These are phyloP conservation scores for Odonthalia washingtoniensis DNA, from an alignment of 31 red algal genomes.

Conservation along the genomic window DNA sequence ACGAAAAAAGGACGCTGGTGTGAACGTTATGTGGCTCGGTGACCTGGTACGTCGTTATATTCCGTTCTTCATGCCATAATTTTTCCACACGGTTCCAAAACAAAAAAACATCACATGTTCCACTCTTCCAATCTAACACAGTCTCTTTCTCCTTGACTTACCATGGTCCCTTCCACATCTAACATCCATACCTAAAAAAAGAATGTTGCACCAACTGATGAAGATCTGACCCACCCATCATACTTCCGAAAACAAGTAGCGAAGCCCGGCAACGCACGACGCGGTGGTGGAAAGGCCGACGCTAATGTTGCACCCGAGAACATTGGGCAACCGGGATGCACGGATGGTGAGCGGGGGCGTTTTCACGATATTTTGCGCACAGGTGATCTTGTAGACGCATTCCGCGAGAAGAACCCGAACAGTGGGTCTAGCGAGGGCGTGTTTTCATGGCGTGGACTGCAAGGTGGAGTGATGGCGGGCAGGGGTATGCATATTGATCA, in stretches of 20 bases:
- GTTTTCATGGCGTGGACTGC: slow-evolving; percentile 58
- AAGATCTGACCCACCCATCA: slow-evolving; percentile 57
- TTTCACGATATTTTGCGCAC: slow-evolving; percentile 48
- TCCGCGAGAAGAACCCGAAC: slow-evolving; percentile 30
- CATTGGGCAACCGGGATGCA: slow-evolving; percentile 68
- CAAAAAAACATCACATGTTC: neutral
- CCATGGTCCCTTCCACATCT: too few species aligned
- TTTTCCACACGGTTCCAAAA: too few species aligned
- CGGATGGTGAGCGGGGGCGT: slow-evolving; percentile 52
- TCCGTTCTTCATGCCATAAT: neutral
- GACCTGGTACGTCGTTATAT: slow-evolving; percentile 58
- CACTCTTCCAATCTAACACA: too few species aligned
- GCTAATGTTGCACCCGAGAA: neutral
- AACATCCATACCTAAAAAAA: too few species aligned
- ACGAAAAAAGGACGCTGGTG: slow-evolving; percentile 35
- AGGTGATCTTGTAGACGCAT: slow-evolving; percentile 59
- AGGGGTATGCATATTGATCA: slow-evolving; percentile 78
- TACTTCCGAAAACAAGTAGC: slow-evolving; percentile 37
- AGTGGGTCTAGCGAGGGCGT: neutral
- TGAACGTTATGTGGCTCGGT: slow-evolving; percentile 64
- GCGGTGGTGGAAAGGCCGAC: neutral
- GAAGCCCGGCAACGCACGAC: neutral
- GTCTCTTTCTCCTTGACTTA: too few species aligned
- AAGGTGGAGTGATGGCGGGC: slow-evolving; percentile 50
- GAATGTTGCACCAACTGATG: slow-evolving; percentile 73